phyloP scores from a whole-genome alignment of 2,329 filamentous ascomycete species.

The Conoideocrella luteorostrata region DNA sequence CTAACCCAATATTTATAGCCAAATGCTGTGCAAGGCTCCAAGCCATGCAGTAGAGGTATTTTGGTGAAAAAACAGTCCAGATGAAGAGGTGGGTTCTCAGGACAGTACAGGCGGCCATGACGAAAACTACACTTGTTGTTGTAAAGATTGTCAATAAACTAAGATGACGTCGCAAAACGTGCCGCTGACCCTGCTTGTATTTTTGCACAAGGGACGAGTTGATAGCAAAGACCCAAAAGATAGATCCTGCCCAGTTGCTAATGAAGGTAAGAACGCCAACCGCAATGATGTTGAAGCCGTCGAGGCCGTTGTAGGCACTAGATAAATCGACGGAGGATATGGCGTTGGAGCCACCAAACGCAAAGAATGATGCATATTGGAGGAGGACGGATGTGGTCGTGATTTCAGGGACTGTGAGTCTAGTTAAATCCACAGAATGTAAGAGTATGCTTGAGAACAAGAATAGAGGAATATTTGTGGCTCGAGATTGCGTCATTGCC shows the following conservation, averaged over 20 bases:
- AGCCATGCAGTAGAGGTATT: slow-evolving; percentile 86
- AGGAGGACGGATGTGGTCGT: slow-evolving; percentile 68
- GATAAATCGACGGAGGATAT: slow-evolving; percentile 94
- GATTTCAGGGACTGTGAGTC: slow-evolving; percentile 50
- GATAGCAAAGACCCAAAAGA: slow-evolving; percentile 76
- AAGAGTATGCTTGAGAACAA: slow-evolving; percentile 62
- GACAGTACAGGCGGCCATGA: slow-evolving; percentile 84
- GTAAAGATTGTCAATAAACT: slow-evolving; percentile 65
- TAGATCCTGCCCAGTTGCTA: slow-evolving; percentile 83
- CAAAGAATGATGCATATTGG: slow-evolving; percentile 81
- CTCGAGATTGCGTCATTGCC: slow-evolving; percentile 78
- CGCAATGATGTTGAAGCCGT: slow-evolving; percentile 68
- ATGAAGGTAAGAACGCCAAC: slow-evolving; percentile 82
- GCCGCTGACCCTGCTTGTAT: slow-evolving; percentile 16
- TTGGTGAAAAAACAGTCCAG: slow-evolving; percentile 98
- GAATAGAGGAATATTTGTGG: slow-evolving; percentile 79
- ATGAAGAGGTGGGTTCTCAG: slow-evolving; percentile 90
- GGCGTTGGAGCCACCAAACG: slow-evolving; percentile 83
- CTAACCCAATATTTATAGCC: slow-evolving; percentile 59
- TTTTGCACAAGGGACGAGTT: slow-evolving; percentile 49
- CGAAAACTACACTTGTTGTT: slow-evolving; percentile 56
- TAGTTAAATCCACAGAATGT: slow-evolving; percentile 39
- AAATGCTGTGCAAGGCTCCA: slow-evolving; percentile 84
- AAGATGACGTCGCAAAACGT: slow-evolving; percentile 46
- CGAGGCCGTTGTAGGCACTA: slow-evolving; percentile 89